phyloP scores from a whole-genome alignment of 1,284 basidiomycete species.

The Puccinia sorghi region DNA sequence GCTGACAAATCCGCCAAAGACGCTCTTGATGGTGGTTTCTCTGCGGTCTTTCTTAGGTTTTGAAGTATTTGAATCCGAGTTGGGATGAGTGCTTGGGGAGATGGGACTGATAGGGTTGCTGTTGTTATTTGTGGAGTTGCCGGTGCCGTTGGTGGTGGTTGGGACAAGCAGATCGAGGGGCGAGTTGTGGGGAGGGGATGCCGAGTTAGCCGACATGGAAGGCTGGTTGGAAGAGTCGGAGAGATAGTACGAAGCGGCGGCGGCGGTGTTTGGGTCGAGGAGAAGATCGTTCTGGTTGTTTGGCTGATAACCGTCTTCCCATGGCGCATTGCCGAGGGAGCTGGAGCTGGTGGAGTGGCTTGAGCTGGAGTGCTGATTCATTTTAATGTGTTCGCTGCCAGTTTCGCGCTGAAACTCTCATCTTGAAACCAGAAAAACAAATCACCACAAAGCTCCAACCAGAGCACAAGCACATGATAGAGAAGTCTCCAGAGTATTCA shows the following conservation, averaged over 20 bases:
- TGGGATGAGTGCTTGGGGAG: neutral
- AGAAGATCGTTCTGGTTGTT: slow-evolving; percentile 26
- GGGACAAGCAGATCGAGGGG: neutral
- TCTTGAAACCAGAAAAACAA: too few relatives aligned
- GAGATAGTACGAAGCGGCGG: slow-evolving; percentile 44
- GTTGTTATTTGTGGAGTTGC: neutral
- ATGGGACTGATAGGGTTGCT: neutral
- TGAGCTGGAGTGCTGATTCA: too few relatives aligned
- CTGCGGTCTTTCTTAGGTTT: slow-evolving; percentile 16
- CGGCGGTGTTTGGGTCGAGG: slow-evolving; percentile 39
- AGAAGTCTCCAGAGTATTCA: too few relatives aligned
- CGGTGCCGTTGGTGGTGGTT: slow-evolving; percentile 15
- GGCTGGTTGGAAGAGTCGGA: slow-evolving; percentile 12
- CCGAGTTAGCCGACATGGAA: neutral
- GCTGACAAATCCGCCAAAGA: slow-evolving; percentile 59
- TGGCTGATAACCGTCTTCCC: too few relatives aligned
- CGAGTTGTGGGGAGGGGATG: neutral
- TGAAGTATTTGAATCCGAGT: neutral
- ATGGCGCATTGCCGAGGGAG: too few relatives aligned
- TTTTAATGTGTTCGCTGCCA: too few relatives aligned
- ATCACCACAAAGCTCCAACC: too few relatives aligned
- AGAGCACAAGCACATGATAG: too few relatives aligned
- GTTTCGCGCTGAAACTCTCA: too few relatives aligned
- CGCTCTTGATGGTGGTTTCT: slow-evolving; percentile 57
- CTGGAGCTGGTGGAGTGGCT: neutral